Conservation (phyloP, 129 eudicot genomes). For the Cynara cardunculus region DNA sequence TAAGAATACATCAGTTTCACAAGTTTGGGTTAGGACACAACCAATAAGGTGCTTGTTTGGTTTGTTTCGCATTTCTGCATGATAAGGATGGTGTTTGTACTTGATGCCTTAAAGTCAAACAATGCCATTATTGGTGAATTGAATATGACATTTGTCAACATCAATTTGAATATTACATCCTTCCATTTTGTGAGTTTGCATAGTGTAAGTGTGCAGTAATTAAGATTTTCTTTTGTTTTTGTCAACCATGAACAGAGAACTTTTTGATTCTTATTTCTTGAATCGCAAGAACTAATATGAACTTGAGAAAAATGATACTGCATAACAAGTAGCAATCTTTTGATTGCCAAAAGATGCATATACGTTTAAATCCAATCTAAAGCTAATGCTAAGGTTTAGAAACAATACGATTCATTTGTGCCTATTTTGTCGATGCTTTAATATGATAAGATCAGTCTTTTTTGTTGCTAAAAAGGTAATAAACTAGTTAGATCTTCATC, state of each 20-base stretch:
- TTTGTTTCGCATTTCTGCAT: not conserved
- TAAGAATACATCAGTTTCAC: not conserved
- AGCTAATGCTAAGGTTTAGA: not conserved
- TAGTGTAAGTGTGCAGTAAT: not conserved
- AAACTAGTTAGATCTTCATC: too few species aligned
- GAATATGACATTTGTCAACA: conserved; percentile 19
- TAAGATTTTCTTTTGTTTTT: not conserved
- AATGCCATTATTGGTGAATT: conserved; percentile 24
- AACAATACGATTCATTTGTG: not conserved
- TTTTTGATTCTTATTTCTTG: not conserved
- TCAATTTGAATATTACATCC: not conserved
- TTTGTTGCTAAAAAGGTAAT: too few species aligned
- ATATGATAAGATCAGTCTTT: not conserved
- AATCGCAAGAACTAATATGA: not conserved
- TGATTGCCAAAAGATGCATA: not conserved
- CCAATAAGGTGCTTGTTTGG: not conserved
- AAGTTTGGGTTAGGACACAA: not conserved
- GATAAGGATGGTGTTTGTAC: conserved; percentile 21
- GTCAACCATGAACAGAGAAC: not conserved
- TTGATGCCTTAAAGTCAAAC: conserved; percentile 15
- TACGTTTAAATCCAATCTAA: not conserved
- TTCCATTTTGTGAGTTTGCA: not conserved
- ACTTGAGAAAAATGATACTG: not conserved
- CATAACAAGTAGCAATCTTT: not conserved
- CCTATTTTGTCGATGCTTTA: not conserved